Evolutionary conservation across 2,329 filamentous ascomycete genomes (phyloP), one percentile per base, ranked within the genome.

Genomic region (Xylariaceae sp.): DNA sequence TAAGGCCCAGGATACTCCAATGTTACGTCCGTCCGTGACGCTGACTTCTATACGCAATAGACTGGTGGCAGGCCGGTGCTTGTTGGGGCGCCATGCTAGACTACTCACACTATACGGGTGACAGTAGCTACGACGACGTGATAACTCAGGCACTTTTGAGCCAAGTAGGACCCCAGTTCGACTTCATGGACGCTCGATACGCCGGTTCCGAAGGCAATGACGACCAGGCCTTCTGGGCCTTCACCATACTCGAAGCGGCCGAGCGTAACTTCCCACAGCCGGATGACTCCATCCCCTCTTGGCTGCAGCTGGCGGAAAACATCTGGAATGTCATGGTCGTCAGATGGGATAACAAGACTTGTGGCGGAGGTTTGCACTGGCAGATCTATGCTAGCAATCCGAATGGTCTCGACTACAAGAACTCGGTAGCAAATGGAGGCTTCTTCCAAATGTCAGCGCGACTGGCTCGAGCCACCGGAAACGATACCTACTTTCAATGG

Each of bases 401-500:
- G 51, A 85, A 85, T 62, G 91, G 90, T 11, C 87, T 92, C 71
- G 81, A 85, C 68, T 94, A 95, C 81, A 94, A 92, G 75, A 93
- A 93, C 76, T 82, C 86, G 13, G 84, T 92, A 66, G 87, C 86
- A 62, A 94, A 94, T 72, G 90, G 89, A 48, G 87, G 86, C n/a
- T 85, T 94, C 71, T 92, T 95, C 73, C 88, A 92, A 68, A 80
- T 96, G 10, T 86, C 88, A 3, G 89, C 90, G 0, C 86, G 90
- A 15, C 79, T 93, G 11, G 88, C 87, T 30, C 83, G 87, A 51
- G 86, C 84, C 61, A 89, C 87, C 0, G 84, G 84, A 13, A 87
- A 89, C 67, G 72, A 80, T 53, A 87, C 82, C 0, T 89, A 89
- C 66, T 63, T 76, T 11, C 80, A 88, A 15, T 90, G 87, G 88